A percentile compares a stretch with the other conserved stretches of the same genome.
These are phyloP conservation scores for Astrocystis sublimbata DNA, from an alignment of 495 filamentous ascomycete genomes.

Conservation along the genomic window DNA sequence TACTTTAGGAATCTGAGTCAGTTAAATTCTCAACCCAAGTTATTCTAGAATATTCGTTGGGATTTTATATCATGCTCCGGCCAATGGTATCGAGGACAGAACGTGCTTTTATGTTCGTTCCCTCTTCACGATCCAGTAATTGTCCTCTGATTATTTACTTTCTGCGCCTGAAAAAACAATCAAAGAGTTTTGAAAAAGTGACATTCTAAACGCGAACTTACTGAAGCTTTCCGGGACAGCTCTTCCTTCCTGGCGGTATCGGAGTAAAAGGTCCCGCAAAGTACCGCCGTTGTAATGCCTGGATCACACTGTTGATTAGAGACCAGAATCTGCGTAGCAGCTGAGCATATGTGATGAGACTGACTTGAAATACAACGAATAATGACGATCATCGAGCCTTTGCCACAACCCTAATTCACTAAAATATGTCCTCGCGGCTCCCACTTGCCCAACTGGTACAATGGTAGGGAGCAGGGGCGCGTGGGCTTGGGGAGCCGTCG, in stretches of 20 bases:
- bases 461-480: too few species aligned
- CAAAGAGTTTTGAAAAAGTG: background rate
- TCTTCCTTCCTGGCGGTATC: background rate
- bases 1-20: background rate
- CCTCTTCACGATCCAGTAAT: background rate
- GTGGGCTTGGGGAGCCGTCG: background rate
- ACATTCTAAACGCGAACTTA: background rate
- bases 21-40: background rate
- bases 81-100: background rate
- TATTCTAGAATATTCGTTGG: background rate
- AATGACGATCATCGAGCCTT: background rate
- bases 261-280: background rate
- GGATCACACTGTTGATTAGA: background rate
- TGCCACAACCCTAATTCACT: slow-evolving; percentile 3
- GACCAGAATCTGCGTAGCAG: background rate
- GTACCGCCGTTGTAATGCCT: slow-evolving; percentile 5
- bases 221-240: slow-evolving; percentile 10
- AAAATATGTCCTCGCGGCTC: slow-evolving; percentile 7
- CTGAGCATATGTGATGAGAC: background rate
- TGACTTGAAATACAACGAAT: slow-evolving; percentile 11
- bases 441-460: background rate
- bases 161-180: too few species aligned
- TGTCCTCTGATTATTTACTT: too few species aligned
- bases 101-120: background rate
- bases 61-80: too few species aligned